Evolutionary conservation across 2,329 filamentous ascomycete species (phyloP).

Genomic region (Allantophomopsis lycopodina): DNA sequence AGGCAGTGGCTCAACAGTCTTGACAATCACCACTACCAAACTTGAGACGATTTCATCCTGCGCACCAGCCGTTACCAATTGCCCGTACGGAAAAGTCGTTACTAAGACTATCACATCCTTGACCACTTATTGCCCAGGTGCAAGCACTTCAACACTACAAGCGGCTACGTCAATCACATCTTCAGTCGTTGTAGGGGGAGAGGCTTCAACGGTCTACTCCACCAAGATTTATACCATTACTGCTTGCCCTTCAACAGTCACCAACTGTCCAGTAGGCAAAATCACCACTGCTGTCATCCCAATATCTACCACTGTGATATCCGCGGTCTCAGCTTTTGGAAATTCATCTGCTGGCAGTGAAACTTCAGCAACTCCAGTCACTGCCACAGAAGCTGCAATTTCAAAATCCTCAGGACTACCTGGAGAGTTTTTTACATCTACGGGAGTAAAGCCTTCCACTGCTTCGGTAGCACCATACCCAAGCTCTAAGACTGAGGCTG

Average conservation of each 20-base stretch:
- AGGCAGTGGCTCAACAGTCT: too few relatives aligned
- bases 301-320: too few relatives aligned
- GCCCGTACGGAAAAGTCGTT: background rate
- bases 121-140: background rate
- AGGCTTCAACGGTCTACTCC: constrained; percentile 2
- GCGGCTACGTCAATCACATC: background rate
- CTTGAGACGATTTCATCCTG: background rate
- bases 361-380: too few relatives aligned
- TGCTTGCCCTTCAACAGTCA: constrained; percentile 19
- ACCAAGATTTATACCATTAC: constrained; percentile 3
- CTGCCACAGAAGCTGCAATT: too few relatives aligned
- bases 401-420: too few relatives aligned
- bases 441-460: too few relatives aligned
- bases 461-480: too few relatives aligned
- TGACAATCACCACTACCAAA: background rate
- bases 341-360: too few relatives aligned
- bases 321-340: too few relatives aligned
- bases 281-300: too few relatives aligned
- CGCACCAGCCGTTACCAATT: background rate
- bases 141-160: background rate
- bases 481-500: too few relatives aligned
- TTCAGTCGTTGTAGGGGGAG: background rate
- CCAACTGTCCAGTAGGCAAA: constrained; percentile 18
- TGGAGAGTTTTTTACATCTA: too few relatives aligned
- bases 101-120: background rate